Evolutionary conservation across 495 filamentous ascomycete species (phyloP).

Genomic region (Hamigera avellanea): DNA sequence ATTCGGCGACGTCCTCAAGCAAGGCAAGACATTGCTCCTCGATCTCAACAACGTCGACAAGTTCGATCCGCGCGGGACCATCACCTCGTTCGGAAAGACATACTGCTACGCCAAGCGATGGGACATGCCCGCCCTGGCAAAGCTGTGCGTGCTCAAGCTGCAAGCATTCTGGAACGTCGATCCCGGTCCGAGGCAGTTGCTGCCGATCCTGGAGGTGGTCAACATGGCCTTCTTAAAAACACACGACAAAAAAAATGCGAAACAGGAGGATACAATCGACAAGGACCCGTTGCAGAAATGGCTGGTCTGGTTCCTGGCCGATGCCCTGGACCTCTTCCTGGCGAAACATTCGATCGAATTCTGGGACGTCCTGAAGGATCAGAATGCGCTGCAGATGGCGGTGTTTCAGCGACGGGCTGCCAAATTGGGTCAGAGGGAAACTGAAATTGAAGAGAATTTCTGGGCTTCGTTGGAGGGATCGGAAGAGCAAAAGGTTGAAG

Average conservation of each 20-base stretch:
- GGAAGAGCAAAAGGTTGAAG: too few species aligned
- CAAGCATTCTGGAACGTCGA: slow-evolving; percentile 17
- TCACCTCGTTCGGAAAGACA: not conserved
- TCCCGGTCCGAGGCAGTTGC: slow-evolving; percentile 4
- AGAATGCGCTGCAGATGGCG: not conserved
- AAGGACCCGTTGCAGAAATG: slow-evolving; percentile 8
- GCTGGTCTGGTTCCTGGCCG: slow-evolving; percentile 11
- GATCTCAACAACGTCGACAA: not conserved
- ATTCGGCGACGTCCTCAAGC: not conserved
- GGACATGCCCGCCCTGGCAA: not conserved
- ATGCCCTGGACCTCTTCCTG: slow-evolving; percentile 4
- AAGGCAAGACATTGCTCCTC: too few species aligned
- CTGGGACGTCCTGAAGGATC: slow-evolving; percentile 2
- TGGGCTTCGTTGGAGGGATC: slow-evolving; percentile 1
- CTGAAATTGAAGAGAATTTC: slow-evolving; percentile 3
- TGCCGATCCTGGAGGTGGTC: not conserved
- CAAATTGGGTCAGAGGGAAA: too few species aligned
- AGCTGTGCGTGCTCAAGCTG: slow-evolving; percentile 5
- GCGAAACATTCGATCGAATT: slow-evolving; percentile 2
- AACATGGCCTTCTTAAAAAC: too few species aligned
- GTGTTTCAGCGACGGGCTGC: not conserved
- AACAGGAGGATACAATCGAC: not conserved
- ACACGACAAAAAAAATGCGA: not conserved
- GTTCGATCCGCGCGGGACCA: not conserved
- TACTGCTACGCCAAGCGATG: not conserved